These are phyloP conservation scores for Cochlearia excelsa DNA, from an alignment of 345 rosid genomes.

Conservation along the genomic window DNA sequence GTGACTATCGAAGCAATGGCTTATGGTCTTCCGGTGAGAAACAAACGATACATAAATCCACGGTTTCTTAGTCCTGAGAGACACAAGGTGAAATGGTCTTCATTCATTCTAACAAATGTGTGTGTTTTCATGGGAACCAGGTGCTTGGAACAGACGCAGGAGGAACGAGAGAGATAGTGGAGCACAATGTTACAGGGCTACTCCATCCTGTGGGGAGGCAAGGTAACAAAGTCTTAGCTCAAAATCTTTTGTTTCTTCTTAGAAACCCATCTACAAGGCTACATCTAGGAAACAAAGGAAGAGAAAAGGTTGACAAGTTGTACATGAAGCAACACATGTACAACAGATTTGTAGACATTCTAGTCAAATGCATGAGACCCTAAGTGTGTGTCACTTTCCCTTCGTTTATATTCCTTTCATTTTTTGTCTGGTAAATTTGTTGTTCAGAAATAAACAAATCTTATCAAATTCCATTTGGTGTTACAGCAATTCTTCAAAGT, in stretches of 20 bases:
- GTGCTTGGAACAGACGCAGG: conserved; percentile 88
- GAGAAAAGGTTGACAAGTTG: conserved; percentile 59
- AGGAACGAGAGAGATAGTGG: conserved; percentile 85
- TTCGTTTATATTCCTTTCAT: background rate
- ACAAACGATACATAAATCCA: conserved; percentile 5
- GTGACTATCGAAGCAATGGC: conserved; percentile 99
- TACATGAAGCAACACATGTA: conserved; percentile 89
- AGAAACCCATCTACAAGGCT: conserved; percentile 57
- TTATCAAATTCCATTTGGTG: background rate
- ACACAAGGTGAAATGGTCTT: conserved; percentile 1
- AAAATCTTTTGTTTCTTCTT: conserved; percentile 55
- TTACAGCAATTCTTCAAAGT: background rate
- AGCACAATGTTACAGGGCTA: conserved; percentile 80
- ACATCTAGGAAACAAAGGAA: conserved; percentile 70
- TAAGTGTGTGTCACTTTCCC: conserved; percentile 15
- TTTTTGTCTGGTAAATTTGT: conserved; percentile 10
- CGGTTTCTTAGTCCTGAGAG: background rate
- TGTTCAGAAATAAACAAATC: conserved; percentile 17
- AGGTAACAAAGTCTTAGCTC: conserved; percentile 58
- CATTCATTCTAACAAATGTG: background rate
- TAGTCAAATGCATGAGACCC: conserved; percentile 76
- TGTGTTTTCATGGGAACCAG: conserved; percentile 14
- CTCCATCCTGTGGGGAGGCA: conserved; percentile 72
- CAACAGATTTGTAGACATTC: conserved; percentile 74
- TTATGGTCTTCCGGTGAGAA: conserved; percentile 85